Percentiles rank a stretch among this genome's conserved stretches.
Evolutionary conservation across 2,329 filamentous ascomycete species (phyloP).

Genomic region (Hypoxylon sp.): DNA sequence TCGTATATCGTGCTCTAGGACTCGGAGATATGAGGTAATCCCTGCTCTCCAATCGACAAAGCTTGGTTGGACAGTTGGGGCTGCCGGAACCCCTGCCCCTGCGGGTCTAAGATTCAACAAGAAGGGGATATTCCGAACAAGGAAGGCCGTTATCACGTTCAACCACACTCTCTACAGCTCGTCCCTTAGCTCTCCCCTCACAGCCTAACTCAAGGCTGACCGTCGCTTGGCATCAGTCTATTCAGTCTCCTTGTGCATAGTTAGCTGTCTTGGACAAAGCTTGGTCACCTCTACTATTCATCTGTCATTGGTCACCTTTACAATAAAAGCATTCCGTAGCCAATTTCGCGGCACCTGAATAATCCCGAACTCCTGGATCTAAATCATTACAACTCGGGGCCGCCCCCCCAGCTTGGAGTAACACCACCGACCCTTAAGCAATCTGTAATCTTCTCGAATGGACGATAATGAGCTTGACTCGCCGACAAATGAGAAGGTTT

Average conservation of each 20-base stretch:
- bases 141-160: slow-evolving; percentile 38
- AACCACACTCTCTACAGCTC: background rate
- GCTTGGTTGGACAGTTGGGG: slow-evolving; percentile 32
- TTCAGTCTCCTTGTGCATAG: slow-evolving; percentile 8
- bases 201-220: slow-evolving; percentile 43
- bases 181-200: slow-evolving; percentile 1
- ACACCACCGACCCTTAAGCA: slow-evolving; percentile 24
- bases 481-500: slow-evolving; percentile 28
- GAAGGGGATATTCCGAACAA: slow-evolving; percentile 32
- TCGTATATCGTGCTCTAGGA: slow-evolving; percentile 18
- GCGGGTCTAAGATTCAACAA: slow-evolving; percentile 19
- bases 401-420: slow-evolving; percentile 23
- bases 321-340: slow-evolving; percentile 2
- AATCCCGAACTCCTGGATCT: slow-evolving; percentile 27
- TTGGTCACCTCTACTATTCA: slow-evolving; percentile 25
- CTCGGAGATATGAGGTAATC: slow-evolving; percentile 38
- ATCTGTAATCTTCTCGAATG: slow-evolving; percentile 31
- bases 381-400: slow-evolving; percentile 21
- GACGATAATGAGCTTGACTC: slow-evolving; percentile 24
- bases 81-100: slow-evolving; percentile 21
- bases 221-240: slow-evolving; percentile 43
- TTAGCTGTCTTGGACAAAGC: slow-evolving; percentile 35
- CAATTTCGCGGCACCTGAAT: slow-evolving; percentile 37
- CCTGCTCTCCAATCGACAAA: slow-evolving; percentile 22
- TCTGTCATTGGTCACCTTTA: slow-evolving; percentile 30